phyloP scores from a whole-genome alignment of 2,329 filamentous ascomycete species.

The Colletotrichum sublineola region DNA sequence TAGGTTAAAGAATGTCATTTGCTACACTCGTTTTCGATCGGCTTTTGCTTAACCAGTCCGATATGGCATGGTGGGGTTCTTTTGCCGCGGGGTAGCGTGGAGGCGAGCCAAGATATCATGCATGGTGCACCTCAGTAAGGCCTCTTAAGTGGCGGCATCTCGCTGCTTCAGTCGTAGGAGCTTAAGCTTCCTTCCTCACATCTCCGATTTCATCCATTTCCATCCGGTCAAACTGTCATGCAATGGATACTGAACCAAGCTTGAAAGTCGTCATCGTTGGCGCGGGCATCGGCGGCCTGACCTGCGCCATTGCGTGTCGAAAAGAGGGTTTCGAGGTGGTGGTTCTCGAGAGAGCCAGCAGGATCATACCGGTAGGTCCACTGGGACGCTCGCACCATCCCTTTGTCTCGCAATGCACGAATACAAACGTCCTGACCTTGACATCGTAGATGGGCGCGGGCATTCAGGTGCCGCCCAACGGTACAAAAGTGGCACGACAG shows the following conservation, averaged over 20 bases:
- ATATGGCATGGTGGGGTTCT: not conserved
- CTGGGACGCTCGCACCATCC: no score
- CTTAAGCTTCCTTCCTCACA: not conserved
- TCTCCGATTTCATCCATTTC: not conserved
- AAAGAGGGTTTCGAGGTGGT: conserved; percentile 34
- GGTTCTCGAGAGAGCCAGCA: conserved; percentile 36
- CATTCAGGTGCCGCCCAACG: conserved; percentile 37
- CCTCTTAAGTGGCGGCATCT: not conserved
- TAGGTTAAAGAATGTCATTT: not conserved
- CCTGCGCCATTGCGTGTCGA: conserved; percentile 36
- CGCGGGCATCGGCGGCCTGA: conserved; percentile 36
- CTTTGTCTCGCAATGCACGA: no score
- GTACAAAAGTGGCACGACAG: conserved; percentile 24
- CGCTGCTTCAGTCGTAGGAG: not conserved
- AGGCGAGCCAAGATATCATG: not conserved
- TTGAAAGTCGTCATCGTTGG: conserved; percentile 37
- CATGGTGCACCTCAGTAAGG: not conserved
- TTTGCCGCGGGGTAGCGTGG: conserved; percentile 1
- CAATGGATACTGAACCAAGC: not conserved
- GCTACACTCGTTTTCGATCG: not conserved
- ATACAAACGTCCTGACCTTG: not conserved
- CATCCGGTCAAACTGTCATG: not conserved
- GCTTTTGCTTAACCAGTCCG: not conserved
- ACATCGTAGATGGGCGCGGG: conserved; percentile 31
- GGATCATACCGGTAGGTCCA: conserved; percentile 24